Conservation (phyloP, 1,284 basidiomycete genomes). For the Taiwanofungus camphoratus region DNA sequence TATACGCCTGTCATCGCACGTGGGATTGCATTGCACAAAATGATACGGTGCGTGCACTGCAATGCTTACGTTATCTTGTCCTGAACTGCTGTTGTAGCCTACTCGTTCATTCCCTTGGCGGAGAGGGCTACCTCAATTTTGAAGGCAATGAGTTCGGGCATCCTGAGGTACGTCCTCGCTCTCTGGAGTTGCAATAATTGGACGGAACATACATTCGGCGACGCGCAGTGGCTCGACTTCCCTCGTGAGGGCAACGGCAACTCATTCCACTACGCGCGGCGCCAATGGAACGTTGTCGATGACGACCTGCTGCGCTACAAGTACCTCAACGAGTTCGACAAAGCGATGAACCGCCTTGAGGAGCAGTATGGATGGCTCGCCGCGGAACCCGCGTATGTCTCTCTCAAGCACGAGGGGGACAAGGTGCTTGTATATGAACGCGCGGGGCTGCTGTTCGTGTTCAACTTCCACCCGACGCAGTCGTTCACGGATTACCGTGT, state of each 20-base stretch:
- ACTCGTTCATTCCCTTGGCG: conserved; percentile 87
- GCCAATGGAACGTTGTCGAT: conserved; percentile 95
- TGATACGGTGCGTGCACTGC: conserved; percentile 73
- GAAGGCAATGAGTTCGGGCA: conserved; percentile 99
- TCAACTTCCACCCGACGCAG: conserved; percentile 90
- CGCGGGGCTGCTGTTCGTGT: conserved; percentile 88
- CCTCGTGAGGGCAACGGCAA: conserved; percentile 92
- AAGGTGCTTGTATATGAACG: conserved; percentile 94
- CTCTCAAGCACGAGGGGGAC: conserved; percentile 89
- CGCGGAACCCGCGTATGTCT: conserved; percentile 85
- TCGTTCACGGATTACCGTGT: conserved; percentile 93
- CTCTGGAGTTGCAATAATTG: not conserved
- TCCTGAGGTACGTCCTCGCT: conserved; percentile 64
- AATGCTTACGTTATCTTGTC: not conserved
- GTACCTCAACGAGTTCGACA: conserved; percentile 92
- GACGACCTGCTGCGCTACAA: conserved; percentile 82
- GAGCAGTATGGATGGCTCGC: conserved; percentile 80
- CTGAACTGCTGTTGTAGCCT: conserved; percentile 43
- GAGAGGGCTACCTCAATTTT: conserved; percentile 97
- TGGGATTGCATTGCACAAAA: conserved; percentile 91
- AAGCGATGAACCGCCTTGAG: conserved; percentile 88
- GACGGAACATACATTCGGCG: not conserved
- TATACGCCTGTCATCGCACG: conserved; percentile 87
- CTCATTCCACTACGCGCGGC: conserved; percentile 92
- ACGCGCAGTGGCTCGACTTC: conserved; percentile 92